Evolutionary conservation across 257 asterid species (phyloP).

Genomic region (Solanum pennellii): DNA sequence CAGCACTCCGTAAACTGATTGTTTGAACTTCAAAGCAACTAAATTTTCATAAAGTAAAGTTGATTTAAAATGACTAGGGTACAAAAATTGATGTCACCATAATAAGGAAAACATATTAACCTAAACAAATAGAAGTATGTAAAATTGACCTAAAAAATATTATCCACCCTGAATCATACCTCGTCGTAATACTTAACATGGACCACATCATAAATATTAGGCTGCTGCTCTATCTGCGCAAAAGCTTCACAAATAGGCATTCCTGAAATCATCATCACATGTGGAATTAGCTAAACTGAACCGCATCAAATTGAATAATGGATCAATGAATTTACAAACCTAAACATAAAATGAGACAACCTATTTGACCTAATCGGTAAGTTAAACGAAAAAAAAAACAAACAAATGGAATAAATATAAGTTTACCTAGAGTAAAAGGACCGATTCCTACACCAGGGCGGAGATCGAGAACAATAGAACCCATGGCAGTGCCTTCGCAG

Average conservation of each 20-base stretch:
- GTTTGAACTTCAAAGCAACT: not conserved
- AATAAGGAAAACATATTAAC: not conserved
- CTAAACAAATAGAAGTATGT: not conserved
- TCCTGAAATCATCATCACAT: constrained; percentile 28
- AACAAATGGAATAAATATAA: too few relatives aligned
- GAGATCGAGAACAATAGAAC: constrained; percentile 70
- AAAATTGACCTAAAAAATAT: not conserved
- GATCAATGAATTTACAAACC: not conserved
- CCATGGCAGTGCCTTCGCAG: constrained; percentile 87
- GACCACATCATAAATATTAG: constrained; percentile 66
- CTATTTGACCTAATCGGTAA: not conserved
- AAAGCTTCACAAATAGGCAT: constrained; percentile 88
- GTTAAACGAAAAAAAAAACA: too few relatives aligned
- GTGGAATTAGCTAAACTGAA: not conserved
- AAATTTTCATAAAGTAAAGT: not conserved
- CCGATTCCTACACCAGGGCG: constrained; percentile 82
- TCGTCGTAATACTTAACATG: constrained; percentile 83
- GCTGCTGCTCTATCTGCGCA: constrained; percentile 78
- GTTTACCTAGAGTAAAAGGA: constrained; percentile 65
- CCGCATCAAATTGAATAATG: not conserved
- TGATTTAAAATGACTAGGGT: not conserved
- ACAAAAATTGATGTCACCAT: not conserved
- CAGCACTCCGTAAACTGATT: not conserved
- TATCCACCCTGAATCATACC: constrained; percentile 30
- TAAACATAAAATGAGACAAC: not conserved